Evolutionary conservation across 2,329 filamentous ascomycete genomes (phyloP).

Genomic region (Neopestalotiopsis clavispora): DNA sequence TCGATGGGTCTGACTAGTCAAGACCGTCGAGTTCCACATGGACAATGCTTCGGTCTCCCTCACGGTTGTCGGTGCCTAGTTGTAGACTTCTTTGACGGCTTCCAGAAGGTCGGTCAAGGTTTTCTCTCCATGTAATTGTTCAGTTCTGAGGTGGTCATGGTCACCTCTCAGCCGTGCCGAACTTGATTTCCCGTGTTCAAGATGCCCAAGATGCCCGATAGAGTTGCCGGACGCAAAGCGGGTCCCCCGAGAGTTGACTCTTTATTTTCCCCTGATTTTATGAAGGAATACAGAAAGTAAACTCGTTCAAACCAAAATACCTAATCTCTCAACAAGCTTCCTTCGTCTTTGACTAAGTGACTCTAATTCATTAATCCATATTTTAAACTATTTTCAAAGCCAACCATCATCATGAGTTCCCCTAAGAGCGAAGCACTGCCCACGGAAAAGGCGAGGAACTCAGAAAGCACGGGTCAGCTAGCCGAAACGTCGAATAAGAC

Average conservation of each 20-base stretch:
- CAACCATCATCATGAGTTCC: background rate
- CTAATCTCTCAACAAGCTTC: background rate
- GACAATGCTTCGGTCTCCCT: background rate
- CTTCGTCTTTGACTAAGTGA: background rate
- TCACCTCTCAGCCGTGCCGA: constrained; percentile 3
- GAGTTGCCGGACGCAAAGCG: background rate
- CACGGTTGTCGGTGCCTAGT: background rate
- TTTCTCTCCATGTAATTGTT: background rate
- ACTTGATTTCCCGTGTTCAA: background rate
- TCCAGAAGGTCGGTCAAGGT: background rate
- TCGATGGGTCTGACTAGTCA: background rate
- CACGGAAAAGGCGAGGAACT: background rate
- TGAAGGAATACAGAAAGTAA: background rate
- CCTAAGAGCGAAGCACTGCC: background rate
- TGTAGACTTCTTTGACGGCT: background rate
- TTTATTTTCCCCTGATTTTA: background rate
- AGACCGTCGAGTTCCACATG: background rate
- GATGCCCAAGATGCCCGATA: background rate
- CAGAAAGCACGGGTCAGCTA: background rate
- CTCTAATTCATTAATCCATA: background rate
- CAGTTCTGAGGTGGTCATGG: constrained; percentile 4
- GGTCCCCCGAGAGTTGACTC: background rate
- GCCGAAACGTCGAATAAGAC: background rate
- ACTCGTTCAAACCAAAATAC: background rate
- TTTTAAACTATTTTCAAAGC: background rate